A percentile compares a stretch with the other conserved stretches of the same genome.
Conservation (phyloP, 257 asterid genomes). For the Solanum neorickii region DNA sequence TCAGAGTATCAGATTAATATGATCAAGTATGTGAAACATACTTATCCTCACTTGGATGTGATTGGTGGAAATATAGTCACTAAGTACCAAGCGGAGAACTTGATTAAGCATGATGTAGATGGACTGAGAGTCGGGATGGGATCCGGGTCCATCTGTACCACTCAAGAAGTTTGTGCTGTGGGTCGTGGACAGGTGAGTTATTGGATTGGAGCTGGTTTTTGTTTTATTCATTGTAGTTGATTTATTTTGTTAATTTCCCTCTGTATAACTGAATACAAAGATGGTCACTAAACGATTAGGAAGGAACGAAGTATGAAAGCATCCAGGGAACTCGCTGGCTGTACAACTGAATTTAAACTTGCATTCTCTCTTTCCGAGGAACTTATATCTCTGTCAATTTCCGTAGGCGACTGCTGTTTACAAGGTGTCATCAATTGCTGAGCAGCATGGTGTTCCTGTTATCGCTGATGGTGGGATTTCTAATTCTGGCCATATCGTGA, state of each 20-base stretch:
- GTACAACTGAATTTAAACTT: neutral
- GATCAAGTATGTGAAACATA: conserved; percentile 63
- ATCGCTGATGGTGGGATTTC: conserved; percentile 96
- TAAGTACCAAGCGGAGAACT: conserved; percentile 61
- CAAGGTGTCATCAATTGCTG: conserved; percentile 79
- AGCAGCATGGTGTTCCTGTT: conserved; percentile 59
- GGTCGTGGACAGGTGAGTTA: conserved; percentile 86
- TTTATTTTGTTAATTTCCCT: neutral
- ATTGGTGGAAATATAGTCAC: conserved; percentile 92
- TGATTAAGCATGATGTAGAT: conserved; percentile 80
- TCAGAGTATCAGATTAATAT: conserved; percentile 74
- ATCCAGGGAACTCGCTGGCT: neutral
- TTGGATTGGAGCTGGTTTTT: neutral
- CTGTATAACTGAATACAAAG: neutral
- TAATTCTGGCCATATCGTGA: conserved; percentile 90
- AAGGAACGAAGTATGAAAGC: neutral
- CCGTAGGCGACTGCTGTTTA: conserved; percentile 75
- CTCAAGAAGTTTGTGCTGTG: conserved; percentile 77
- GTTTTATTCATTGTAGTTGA: neutral
- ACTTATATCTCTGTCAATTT: neutral
- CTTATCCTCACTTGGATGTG: conserved; percentile 60
- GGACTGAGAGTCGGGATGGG: conserved; percentile 98
- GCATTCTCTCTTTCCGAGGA: neutral
- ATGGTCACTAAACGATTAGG: neutral
- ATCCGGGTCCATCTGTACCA: conserved; percentile 86